A percentile compares a stretch with the other conserved stretches of the same genome.
These are phyloP conservation scores for Erigeron canadensis DNA, from an alignment of 129 eudicot species.

Conservation along the genomic window DNA sequence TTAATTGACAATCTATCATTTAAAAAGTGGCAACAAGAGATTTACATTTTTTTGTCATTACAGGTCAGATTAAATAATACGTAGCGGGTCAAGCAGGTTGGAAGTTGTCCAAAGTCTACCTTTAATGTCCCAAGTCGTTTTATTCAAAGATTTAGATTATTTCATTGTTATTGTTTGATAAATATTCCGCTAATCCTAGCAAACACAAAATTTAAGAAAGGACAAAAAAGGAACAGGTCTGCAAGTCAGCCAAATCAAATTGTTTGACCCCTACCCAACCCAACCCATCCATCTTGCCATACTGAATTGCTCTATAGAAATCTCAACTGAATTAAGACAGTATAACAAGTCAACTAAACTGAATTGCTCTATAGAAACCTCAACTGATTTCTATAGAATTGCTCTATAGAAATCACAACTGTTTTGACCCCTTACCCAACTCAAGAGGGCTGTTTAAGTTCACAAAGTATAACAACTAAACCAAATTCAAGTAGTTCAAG, in stretches of 20 bases:
- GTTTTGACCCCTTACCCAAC: no score
- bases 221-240: not conserved
- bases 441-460: not conserved
- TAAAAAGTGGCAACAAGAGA: not conserved
- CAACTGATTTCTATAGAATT: no score
- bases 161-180: not conserved
- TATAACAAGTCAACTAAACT: no score
- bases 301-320: not conserved
- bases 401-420: not conserved
- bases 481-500: not conserved
- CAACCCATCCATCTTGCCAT: not conserved
- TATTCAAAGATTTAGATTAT: not conserved
- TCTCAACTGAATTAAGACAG: no score
- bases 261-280: not conserved
- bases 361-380: no score
- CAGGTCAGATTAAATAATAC: conserved; percentile 1
- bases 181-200: not conserved
- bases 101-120: not conserved
- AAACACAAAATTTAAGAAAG: not conserved
- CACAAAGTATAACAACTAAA: not conserved
- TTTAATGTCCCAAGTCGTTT: not conserved
- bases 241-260: not conserved
- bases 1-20: not conserved
- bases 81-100: conserved; percentile 2
- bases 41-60: conserved; percentile 5